Base-by-base conservation (phyloP, 257 asterid genomes). In the Schizonepeta tenuifolia region DNA sequence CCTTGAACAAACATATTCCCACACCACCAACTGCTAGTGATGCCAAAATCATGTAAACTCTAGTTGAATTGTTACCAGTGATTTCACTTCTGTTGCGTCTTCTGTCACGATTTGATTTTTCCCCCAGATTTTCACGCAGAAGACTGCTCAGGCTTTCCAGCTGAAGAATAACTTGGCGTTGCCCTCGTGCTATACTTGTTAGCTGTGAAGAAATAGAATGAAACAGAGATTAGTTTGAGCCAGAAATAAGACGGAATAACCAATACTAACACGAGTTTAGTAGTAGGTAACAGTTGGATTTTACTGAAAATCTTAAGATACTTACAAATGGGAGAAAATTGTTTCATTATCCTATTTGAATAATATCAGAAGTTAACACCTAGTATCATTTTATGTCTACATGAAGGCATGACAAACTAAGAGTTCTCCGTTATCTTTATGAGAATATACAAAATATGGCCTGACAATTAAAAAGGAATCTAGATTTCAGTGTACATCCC, bases 81-180 rank as follows among this genome's bases (percentile, higher is more conserved):
- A 24, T 28, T 35, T 49, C 74, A 68, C 33, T 65, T 62, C 49
- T 74, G 28, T 21, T 72, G 10, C 21, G 71, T n/a, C 54, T 77
- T 18, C 9, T 56, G 63, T 47, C 68, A 6, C 67, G 71, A 24
- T 56, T 66, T 7, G 82, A 72, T 69, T 58, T 76, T 18, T 71
- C 80, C 14, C 70, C 80, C 55, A 75, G 11, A 44, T 70, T 83
- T 17, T 79, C 84, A 3, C 75, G 91, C 10, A 95, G 69, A 74
- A 89, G 81, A 55, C 61, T 89, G 79, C 72, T 84, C 24, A 95
- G 89, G 47, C 81, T 89, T 49, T 89, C 98, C 57, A 92, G 81
- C 81, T 90, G 97, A 58, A 86, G 92, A 82, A 92, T 82, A 43
- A 89, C 79, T 83, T 95, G 98, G 65, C 92, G 91, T 41, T 95